Evolutionary conservation across 257 asterid genomes (phyloP), one percentile per base, ranked within the genome.

Genomic region (Nyctanthes arbortristis): DNA sequence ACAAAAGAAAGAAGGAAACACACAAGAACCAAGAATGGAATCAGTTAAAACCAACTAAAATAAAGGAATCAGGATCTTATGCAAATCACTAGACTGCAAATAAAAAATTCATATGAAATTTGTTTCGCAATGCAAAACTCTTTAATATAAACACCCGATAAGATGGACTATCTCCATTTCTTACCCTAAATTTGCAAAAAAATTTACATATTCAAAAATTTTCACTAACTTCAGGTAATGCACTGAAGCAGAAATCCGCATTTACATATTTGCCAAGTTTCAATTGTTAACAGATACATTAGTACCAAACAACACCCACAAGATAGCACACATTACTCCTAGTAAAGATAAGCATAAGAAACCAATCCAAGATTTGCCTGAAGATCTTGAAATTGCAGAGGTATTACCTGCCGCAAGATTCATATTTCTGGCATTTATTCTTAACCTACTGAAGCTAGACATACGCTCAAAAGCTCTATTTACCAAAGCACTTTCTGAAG

Each of bases 391-490:
- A 61, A 73, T 63, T 61, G 84, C 68, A 70, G 63, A 57, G 65
- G 74, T n/a, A 66, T 64, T 61, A 52, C 72, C 81, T 63, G 84
- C 43, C 24, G 77, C 78, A 73, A 59, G 65, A 68, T 72, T 73
- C 71, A 14, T 31, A 29, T 59, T 80, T 65, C 34, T 65, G 45
- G 65, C 67, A 35, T 61, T 58, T 56, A 75, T 33, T 64, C 73
- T 75, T 67, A 83, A 25, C 67, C 93, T 87, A 79, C 95, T 64
- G 76, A 93, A 91, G 90, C 97, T 93, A 83, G 99, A 86, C 89
- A 93, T 82, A 37, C 96, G 85, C 65, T 78, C 96, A 33, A 93
- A 82, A 34, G 97, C 91, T 79, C 81, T 84, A 72, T 83, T 91
- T 52, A 91, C 97, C 73, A 87, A 71, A 75, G 91, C 91, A 70